phyloP scores from a whole-genome alignment of 805 yeast genomes.

The Candida ascalaphidarum region DNA sequence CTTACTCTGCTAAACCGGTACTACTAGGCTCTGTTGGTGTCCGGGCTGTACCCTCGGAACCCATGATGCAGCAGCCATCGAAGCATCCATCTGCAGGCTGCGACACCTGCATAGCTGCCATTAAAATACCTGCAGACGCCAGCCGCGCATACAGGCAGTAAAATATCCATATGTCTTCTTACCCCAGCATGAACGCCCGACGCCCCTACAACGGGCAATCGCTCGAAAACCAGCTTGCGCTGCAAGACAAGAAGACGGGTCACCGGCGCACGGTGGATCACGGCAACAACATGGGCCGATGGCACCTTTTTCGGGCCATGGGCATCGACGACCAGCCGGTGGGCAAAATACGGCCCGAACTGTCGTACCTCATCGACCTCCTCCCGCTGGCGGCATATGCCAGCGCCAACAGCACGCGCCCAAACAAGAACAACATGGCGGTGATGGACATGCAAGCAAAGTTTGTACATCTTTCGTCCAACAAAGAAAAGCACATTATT shows the following conservation, averaged over 20 bases:
- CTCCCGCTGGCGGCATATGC: slow-evolving; percentile 59
- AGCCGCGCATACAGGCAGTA: no score
- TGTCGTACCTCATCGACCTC: slow-evolving; percentile 53
- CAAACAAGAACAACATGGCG: slow-evolving; percentile 28
- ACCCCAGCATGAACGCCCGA: not conserved
- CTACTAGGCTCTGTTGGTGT: no score
- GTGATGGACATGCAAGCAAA: slow-evolving; percentile 64
- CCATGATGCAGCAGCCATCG: no score
- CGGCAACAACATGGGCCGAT: slow-evolving; percentile 65
- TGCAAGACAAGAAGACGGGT: slow-evolving; percentile 42
- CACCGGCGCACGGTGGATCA: slow-evolving; percentile 71
- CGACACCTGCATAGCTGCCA: no score
- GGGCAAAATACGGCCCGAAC: slow-evolving; percentile 59
- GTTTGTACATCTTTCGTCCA: slow-evolving; percentile 84
- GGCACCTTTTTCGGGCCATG: slow-evolving; percentile 40
- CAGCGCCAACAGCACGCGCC: slow-evolving; percentile 17
- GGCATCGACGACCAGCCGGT: slow-evolving; percentile 34
- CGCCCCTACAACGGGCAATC: slow-evolving; percentile 20
- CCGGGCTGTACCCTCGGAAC: no score
- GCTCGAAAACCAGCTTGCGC: slow-evolving; percentile 33
- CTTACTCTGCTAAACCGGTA: no score
- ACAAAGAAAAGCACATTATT: slow-evolving; percentile 86
- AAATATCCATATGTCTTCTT: no score
- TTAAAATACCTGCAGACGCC: no score
- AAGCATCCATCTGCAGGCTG: no score